Percentiles rank a stretch among this genome's conserved stretches.
Conservation (phyloP, 1,284 basidiomycete species). For the Microbotryum violaceum region DNA sequence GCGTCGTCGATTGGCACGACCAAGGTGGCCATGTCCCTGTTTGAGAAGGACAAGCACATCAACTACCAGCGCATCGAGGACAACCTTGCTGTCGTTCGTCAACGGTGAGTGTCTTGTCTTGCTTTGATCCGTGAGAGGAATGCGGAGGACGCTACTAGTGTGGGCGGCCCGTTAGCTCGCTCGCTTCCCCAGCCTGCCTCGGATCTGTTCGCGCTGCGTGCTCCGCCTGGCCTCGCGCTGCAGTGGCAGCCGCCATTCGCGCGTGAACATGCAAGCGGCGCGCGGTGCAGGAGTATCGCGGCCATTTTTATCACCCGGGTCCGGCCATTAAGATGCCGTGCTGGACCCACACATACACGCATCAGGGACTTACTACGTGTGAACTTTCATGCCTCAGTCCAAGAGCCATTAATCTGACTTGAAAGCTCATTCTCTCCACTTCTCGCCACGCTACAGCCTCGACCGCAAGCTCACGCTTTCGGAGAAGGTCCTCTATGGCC, state of each 20-base stretch:
- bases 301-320: not conserved
- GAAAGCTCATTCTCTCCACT: too few species aligned
- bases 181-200: too few species aligned
- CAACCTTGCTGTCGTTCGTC: constrained; percentile 31
- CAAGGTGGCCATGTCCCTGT: constrained; percentile 83
- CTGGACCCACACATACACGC: too few species aligned
- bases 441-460: constrained; percentile 51
- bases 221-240: too few species aligned
- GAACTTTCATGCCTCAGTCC: not conserved
- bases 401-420: too few species aligned
- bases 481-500: constrained; percentile 98
- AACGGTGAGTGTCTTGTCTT: constrained; percentile 24
- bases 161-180: too few species aligned
- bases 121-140: too few species aligned
- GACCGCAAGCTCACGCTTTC: constrained; percentile 89
- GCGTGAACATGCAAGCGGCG: not conserved
- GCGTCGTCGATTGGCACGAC: constrained; percentile 75
- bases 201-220: too few species aligned
- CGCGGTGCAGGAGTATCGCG: not conserved
- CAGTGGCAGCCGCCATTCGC: too few species aligned
- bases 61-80: constrained; percentile 61
- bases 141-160: too few species aligned
- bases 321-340: too few species aligned
- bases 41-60: constrained; percentile 77
- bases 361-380: not conserved